phyloP scores from a whole-genome alignment of 1,284 basidiomycete genomes.

The Gomphus sp. region DNA sequence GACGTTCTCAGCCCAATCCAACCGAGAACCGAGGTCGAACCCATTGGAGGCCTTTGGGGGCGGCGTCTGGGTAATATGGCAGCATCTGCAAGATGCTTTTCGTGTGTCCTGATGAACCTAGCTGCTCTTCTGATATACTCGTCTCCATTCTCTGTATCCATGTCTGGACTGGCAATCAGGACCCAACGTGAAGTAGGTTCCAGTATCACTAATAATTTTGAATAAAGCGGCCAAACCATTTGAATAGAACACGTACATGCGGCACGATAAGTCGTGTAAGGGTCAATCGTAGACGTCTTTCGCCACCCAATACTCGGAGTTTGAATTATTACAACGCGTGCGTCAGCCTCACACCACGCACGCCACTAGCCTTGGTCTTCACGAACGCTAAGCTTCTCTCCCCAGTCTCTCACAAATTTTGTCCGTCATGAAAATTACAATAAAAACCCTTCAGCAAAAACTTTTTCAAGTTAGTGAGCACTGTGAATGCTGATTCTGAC shows the following conservation, averaged over 20 bases:
- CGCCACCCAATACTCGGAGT: neutral
- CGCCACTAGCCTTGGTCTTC: slow-evolving; percentile 1
- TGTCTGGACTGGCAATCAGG: slow-evolving; percentile 17
- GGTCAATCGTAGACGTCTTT: neutral
- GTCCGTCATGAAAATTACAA: slow-evolving; percentile 78
- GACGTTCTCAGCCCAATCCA: slow-evolving; percentile 47
- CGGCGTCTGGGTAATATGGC: slow-evolving; percentile 42
- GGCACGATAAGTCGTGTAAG: neutral
- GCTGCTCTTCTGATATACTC: slow-evolving; percentile 62
- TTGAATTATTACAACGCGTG: neutral
- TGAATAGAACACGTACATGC: neutral
- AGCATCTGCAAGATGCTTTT: slow-evolving; percentile 58
- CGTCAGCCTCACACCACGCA: slow-evolving; percentile 2
- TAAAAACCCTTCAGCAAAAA: slow-evolving; percentile 93
- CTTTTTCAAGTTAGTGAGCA: slow-evolving; percentile 50
- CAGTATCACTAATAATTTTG: neutral
- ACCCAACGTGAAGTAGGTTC: neutral
- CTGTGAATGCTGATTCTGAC: neutral
- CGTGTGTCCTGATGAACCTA: slow-evolving; percentile 59
- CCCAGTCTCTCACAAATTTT: neutral
- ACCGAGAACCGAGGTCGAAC: slow-evolving; percentile 38
- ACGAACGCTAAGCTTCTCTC: neutral
- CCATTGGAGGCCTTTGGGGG: slow-evolving; percentile 27
- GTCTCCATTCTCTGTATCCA: slow-evolving; percentile 63
- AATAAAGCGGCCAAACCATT: neutral